A percentile compares a stretch with the other conserved stretches of the same genome.
Evolutionary conservation across 345 rosid genomes (phyloP).

Genomic region (Eucalyptus microcorys): DNA sequence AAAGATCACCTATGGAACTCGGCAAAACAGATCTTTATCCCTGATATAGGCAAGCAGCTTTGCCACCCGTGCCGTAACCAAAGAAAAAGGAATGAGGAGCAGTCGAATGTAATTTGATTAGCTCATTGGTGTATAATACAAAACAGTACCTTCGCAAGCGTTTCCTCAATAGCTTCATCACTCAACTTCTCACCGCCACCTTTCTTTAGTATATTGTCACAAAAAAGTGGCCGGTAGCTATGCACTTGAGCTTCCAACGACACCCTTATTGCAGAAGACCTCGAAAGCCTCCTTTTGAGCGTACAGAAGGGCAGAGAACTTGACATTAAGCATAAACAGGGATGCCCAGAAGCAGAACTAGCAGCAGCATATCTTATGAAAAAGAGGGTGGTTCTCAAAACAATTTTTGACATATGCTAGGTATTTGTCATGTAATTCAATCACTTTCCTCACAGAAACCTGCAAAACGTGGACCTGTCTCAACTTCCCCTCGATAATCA

Average conservation of each 20-base stretch:
- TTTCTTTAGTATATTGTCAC: conserved; percentile 47
- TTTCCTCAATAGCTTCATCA: conserved; percentile 59
- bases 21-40: conserved; percentile 54
- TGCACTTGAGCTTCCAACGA: conserved; percentile 51
- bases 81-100: neutral
- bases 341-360: neutral
- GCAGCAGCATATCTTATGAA: conserved; percentile 38
- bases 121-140: neutral
- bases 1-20: conserved; percentile 58
- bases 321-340: neutral
- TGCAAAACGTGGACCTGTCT: conserved; percentile 2
- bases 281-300: conserved; percentile 63
- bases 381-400: conserved; percentile 62
- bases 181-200: conserved; percentile 52
- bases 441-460: conserved; percentile 69
- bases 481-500: neutral
- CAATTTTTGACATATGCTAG: conserved; percentile 54
- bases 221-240: conserved; percentile 49
- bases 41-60: conserved; percentile 74
- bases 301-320: neutral
- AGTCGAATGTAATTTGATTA: neutral
- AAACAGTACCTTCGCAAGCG: conserved; percentile 37
- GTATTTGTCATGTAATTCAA: conserved; percentile 72
- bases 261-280: conserved; percentile 44
- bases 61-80: conserved; percentile 46